Evolutionary conservation across 164 flowering plant species (phyloP).

Genomic region (Saururus chinensis): DNA sequence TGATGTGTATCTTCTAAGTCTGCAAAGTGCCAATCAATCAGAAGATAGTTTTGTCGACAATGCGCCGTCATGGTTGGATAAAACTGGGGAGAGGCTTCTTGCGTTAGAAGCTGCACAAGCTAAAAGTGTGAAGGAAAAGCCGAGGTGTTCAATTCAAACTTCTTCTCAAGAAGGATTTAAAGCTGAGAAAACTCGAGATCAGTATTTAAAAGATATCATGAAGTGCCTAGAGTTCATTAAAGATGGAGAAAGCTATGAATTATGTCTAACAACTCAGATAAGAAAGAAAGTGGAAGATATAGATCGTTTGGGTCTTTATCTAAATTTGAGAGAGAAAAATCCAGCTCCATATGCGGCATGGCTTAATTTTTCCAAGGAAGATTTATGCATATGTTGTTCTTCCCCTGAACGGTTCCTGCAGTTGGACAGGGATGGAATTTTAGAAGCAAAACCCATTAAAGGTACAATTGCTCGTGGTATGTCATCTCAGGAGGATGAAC

Average conservation of each 20-base stretch:
- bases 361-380: conserved; percentile 71
- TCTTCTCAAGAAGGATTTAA: conserved; percentile 28
- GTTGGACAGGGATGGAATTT: conserved; percentile 47
- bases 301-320: conserved; percentile 60
- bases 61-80: conserved; percentile 54
- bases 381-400: conserved; percentile 71
- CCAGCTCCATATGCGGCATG: conserved; percentile 99
- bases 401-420: conserved; percentile 91
- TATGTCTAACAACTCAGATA: conserved; percentile 86
- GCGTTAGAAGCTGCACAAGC: conserved; percentile 17
- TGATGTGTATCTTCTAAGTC: conserved; percentile 65
- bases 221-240: conserved; percentile 66
- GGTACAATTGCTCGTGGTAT: conserved; percentile 87
- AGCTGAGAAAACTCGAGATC: conserved; percentile 59
- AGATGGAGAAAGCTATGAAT: conserved; percentile 97
- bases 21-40: conserved; percentile 23
- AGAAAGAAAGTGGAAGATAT: conserved; percentile 38
- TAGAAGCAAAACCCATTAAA: conserved; percentile 99
- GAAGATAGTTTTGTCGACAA: conserved; percentile 3
- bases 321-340: conserved; percentile 64
- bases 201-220: conserved; percentile 60
- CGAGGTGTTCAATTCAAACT: conserved; percentile 5
- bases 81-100: conserved; percentile 51
- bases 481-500: conserved; percentile 59
- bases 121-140: conserved; percentile 8